These are phyloP conservation scores for Geranomyces variabilis DNA, from an alignment of 192 early-diverging fungal species.

Conservation along the genomic window DNA sequence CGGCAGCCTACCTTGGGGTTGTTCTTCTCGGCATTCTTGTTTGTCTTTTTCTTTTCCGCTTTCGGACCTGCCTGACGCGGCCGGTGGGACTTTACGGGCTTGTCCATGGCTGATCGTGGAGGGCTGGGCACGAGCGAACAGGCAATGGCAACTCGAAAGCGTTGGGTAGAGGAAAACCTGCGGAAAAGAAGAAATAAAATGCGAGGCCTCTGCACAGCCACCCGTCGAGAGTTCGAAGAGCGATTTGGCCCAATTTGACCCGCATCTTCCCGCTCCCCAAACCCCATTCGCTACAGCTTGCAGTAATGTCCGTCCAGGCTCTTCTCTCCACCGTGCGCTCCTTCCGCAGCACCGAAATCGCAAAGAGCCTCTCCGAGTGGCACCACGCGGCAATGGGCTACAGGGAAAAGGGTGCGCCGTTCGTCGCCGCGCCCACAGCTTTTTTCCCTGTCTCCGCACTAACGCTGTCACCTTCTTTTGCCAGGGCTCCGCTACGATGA, in stretches of 20 bases:
- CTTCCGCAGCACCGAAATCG: conserved; percentile 27
- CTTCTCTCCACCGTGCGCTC: conserved; percentile 18
- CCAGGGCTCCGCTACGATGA: conserved; percentile 90
- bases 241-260: too few species aligned
- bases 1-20: conserved; percentile 83
- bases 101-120: conserved; percentile 10
- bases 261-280: too few species aligned
- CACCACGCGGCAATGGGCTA: conserved; percentile 44
- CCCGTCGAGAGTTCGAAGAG: too few species aligned
- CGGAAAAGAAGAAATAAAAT: too few species aligned
- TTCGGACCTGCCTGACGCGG: conserved; percentile 83
- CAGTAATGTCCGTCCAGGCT: neutral
- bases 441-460: neutral
- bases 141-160: too few species aligned
- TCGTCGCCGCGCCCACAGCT: neutral
- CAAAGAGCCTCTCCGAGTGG: conserved; percentile 26
- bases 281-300: too few species aligned
- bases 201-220: too few species aligned
- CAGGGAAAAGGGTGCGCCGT: conserved; percentile 42
- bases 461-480: neutral
- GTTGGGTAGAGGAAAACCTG: too few species aligned
- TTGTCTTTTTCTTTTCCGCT: conserved; percentile 72
- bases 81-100: conserved; percentile 72
- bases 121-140: neutral
- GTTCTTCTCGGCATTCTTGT: conserved; percentile 78